A percentile compares a stretch with the other conserved stretches of the same genome.
Conservation (phyloP, 2,329 filamentous ascomycete species). For the Emericellopsis cladophorae region DNA sequence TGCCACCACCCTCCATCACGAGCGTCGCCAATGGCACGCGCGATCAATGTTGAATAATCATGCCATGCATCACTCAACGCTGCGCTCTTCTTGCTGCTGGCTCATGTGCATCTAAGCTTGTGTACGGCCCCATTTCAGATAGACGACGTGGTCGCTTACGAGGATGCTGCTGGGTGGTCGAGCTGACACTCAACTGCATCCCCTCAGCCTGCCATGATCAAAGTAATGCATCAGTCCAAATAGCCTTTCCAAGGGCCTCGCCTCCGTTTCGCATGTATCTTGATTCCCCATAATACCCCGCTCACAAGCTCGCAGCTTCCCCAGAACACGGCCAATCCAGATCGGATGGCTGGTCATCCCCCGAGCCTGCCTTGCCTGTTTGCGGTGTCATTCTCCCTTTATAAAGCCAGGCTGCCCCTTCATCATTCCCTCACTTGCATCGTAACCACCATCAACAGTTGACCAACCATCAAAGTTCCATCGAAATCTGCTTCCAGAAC, state of each 20-base stretch:
- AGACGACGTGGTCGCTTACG: no score
- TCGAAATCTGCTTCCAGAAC: background rate
- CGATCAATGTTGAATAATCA: no score
- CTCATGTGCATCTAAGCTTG: no score
- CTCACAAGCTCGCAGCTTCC: background rate
- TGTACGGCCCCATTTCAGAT: no score
- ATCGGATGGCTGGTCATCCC: background rate
- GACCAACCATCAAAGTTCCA: background rate
- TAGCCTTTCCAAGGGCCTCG: background rate
- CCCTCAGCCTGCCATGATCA: background rate
- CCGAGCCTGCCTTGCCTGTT: no score
- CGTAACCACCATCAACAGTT: no score
- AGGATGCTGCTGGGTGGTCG: no score
- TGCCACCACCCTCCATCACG: background rate
- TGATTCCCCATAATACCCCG: conserved; percentile 3
- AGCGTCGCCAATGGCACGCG: background rate
- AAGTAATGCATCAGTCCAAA: background rate
- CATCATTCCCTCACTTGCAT: no score
- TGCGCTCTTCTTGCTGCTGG: no score
- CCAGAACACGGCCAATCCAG: background rate
- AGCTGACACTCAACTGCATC: background rate
- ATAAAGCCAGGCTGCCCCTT: background rate
- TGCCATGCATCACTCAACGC: no score
- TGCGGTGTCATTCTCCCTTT: background rate
- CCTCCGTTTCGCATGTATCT: background rate